phyloP scores from a whole-genome alignment of 306 rosid genomes.

The Citrullus mucosospermus region DNA sequence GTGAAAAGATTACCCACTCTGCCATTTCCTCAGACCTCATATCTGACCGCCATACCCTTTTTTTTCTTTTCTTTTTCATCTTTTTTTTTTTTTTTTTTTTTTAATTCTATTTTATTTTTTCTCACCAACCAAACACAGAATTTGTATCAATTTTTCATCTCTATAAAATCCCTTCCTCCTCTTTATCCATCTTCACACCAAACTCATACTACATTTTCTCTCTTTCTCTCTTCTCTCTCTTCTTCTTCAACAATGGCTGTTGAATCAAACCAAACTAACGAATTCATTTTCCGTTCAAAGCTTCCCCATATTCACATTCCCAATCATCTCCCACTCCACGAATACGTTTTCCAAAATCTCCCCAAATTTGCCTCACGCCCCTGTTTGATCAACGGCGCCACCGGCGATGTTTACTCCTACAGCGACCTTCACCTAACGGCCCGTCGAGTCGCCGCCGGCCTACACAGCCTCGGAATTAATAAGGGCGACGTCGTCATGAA shows the following conservation, averaged over 20 bases:
- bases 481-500: constrained; percentile 52
- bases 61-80: no score
- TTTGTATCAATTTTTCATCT: neutral
- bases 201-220: neutral
- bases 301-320: constrained; percentile 68
- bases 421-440: constrained; percentile 32
- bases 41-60: neutral
- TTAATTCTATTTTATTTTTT: neutral
- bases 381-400: constrained; percentile 54
- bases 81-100: no score
- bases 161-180: neutral
- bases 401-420: constrained; percentile 36
- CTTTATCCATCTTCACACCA: neutral
- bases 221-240: neutral
- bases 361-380: constrained; percentile 25
- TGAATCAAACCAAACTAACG: constrained; percentile 9
- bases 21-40: neutral
- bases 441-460: constrained; percentile 34
- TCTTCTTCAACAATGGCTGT: neutral
- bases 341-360: constrained; percentile 34
- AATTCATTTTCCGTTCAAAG: constrained; percentile 45
- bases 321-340: constrained; percentile 51
- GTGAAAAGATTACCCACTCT: no score
- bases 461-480: constrained; percentile 28
- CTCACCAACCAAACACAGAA: neutral